phyloP scores from a whole-genome alignment of 1,284 basidiomycete genomes.

The Thecaphora thlaspeos region DNA sequence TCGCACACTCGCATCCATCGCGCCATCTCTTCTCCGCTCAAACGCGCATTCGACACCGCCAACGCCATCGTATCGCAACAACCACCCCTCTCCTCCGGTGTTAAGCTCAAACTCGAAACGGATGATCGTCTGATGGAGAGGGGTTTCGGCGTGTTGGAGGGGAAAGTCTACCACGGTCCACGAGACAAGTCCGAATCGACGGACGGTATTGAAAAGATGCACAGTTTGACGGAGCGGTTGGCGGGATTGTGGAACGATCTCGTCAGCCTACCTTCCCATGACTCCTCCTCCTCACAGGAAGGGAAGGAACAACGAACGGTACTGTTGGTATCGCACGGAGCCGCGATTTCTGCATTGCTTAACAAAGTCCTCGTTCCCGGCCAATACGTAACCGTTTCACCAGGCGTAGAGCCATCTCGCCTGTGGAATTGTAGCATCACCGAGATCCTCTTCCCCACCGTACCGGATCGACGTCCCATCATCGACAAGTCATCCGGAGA shows the following conservation, averaged over 20 bases:
- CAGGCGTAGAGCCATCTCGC: conserved; percentile 20
- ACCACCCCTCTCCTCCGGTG: background rate
- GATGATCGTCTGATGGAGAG: conserved; percentile 51
- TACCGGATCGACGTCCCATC: conserved; percentile 3
- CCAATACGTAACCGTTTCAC: conserved; percentile 23
- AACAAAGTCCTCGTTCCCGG: conserved; percentile 38
- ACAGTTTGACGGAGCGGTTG: conserved; percentile 33
- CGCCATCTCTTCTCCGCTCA: conserved; percentile 46
- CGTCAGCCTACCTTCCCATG: conserved; percentile 4
- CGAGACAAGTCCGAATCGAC: conserved; percentile 40
- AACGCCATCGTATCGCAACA: conserved; percentile 6
- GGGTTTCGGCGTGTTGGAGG: conserved; percentile 49
- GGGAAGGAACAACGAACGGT: conserved; percentile 19
- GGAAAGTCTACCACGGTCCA: conserved; percentile 37
- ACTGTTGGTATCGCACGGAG: conserved; percentile 51
- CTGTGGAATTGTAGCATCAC: conserved; percentile 56
- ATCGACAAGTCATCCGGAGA: conserved; percentile 1
- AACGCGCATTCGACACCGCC: conserved; percentile 36
- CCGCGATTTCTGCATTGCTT: conserved; percentile 45
- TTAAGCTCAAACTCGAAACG: conserved; percentile 16
- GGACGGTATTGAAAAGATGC: conserved; percentile 43
- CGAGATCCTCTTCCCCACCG: conserved; percentile 36
- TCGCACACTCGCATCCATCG: conserved; percentile 33
- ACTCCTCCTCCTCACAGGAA: too few relatives aligned
- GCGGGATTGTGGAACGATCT: conserved; percentile 46